These are phyloP conservation scores for Aspergillus sp. DNA, from an alignment of 2,329 filamentous ascomycete species.

Conservation along the genomic window DNA sequence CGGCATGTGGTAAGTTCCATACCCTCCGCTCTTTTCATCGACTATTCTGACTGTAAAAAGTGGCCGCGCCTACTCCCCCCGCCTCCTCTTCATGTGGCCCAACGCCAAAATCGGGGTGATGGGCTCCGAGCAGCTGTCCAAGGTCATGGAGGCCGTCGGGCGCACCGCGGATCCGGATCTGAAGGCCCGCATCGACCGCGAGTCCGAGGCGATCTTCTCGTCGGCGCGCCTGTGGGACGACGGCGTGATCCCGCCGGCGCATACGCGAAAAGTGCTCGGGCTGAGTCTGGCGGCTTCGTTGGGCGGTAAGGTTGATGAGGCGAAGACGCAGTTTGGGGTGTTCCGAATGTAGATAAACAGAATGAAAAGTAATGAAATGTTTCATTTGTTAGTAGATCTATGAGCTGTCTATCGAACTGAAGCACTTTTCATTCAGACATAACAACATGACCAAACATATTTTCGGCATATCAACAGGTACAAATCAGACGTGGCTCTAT, in stretches of 20 bases:
- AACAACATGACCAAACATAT: too few relatives aligned
- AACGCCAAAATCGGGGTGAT: conserved; percentile 95
- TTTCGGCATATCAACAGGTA: too few relatives aligned
- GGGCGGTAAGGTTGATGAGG: conserved; percentile 53
- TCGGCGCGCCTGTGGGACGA: conserved; percentile 88
- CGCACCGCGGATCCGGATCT: conserved; percentile 71
- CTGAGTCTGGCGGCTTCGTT: conserved; percentile 63
- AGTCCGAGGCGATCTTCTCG: conserved; percentile 83
- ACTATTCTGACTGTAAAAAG: conserved; percentile 29
- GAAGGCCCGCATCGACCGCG: conserved; percentile 73
- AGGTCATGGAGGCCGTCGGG: conserved; percentile 92
- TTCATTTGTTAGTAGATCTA: conserved; percentile 1
- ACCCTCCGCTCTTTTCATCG: not conserved
- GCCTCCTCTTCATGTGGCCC: conserved; percentile 94
- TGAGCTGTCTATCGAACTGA: too few relatives aligned
- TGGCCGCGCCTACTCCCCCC: conserved; percentile 81
- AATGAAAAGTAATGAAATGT: too few relatives aligned
- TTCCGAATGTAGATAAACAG: conserved; percentile 61
- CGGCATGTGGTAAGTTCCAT: conserved; percentile 81
- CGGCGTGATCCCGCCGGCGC: conserved; percentile 67
- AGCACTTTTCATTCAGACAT: too few relatives aligned
- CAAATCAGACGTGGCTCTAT: too few relatives aligned
- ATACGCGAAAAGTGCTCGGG: conserved; percentile 64
- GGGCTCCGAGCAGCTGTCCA: conserved; percentile 82
- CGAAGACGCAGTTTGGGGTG: conserved; percentile 63